Conservation (phyloP, 2,329 filamentous ascomycete genomes). For the Dendrostoma leiphaemia region DNA sequence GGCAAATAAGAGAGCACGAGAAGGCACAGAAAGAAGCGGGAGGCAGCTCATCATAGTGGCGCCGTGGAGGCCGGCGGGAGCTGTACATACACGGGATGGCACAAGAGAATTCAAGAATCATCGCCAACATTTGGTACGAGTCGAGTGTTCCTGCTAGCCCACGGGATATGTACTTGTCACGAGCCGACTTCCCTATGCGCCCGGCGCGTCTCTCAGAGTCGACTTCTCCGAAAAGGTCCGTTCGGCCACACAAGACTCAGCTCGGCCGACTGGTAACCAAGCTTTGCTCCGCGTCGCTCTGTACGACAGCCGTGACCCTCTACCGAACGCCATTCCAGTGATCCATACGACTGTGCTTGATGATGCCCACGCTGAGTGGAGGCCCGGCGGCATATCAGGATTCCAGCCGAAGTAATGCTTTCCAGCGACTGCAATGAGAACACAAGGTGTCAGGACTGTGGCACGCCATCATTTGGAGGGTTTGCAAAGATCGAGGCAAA, state of each 20-base stretch:
- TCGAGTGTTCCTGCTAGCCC: not conserved
- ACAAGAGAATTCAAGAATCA: not conserved
- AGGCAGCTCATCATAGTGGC: slow-evolving; percentile 1
- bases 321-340: slow-evolving; percentile 46
- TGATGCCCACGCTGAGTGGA: slow-evolving; percentile 41
- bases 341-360: slow-evolving; percentile 44
- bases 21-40: slow-evolving; percentile 27
- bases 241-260: too few species aligned
- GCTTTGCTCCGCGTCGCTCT: not conserved
- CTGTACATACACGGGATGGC: not conserved
- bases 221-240: not conserved
- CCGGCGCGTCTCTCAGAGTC: not conserved
- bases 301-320: not conserved
- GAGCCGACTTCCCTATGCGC: not conserved
- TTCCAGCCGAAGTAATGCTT: slow-evolving; percentile 54
- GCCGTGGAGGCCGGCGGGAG: not conserved
- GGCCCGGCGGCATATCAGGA: slow-evolving; percentile 33
- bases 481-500: too few species aligned
- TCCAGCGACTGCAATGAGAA: slow-evolving; percentile 44
- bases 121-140: too few species aligned
- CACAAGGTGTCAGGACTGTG: too few species aligned
- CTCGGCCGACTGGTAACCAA: too few species aligned
- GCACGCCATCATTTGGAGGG: too few species aligned
- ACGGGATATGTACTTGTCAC: not conserved
- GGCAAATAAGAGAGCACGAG: slow-evolving; percentile 45